Evolutionary conservation across 495 filamentous ascomycete genomes (phyloP).

Genomic region (Friedmanniomyces endolithicus): DNA sequence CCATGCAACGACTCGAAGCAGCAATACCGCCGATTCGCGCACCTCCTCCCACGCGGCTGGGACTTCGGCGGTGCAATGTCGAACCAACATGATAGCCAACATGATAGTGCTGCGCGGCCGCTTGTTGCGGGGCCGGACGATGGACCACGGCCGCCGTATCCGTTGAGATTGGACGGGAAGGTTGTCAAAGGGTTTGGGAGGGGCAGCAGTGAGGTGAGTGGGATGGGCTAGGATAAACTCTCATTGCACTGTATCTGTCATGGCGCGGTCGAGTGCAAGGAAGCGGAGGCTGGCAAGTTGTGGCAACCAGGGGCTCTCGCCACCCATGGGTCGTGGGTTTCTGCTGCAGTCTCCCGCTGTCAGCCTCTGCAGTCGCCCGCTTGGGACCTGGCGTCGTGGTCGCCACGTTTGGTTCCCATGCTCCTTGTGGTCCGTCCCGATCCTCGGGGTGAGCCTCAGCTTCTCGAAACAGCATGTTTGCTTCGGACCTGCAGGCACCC

Average conservation of each 20-base stretch:
- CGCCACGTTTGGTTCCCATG: not conserved
- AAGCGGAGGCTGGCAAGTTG: not conserved
- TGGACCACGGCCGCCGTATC: constrained; percentile 68
- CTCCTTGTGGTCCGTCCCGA: not conserved
- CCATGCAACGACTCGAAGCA: not conserved
- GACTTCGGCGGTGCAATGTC: not conserved
- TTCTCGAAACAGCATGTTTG: not conserved
- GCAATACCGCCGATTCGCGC: not conserved
- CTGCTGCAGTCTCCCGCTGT: not conserved
- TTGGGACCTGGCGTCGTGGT: not conserved
- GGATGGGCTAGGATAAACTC: no score
- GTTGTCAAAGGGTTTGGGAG: constrained; percentile 91
- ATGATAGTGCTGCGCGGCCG: constrained; percentile 28
- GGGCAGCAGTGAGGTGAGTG: constrained; percentile 66
- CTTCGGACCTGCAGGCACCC: constrained; percentile 8
- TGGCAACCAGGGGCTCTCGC: not conserved
- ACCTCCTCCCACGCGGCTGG: not conserved
- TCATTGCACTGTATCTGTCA: not conserved
- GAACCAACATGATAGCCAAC: constrained; percentile 7
- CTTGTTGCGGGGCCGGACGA: constrained; percentile 46
- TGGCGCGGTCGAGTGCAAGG: not conserved
- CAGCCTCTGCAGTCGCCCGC: not conserved
- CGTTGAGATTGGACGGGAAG: constrained; percentile 63
- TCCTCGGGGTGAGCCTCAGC: not conserved
- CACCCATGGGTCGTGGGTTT: not conserved